A percentile compares a stretch with the other conserved stretches of the same genome.
These are phyloP conservation scores for Syzygium grande DNA, from an alignment of 345 rosid genomes.

Conservation along the genomic window DNA sequence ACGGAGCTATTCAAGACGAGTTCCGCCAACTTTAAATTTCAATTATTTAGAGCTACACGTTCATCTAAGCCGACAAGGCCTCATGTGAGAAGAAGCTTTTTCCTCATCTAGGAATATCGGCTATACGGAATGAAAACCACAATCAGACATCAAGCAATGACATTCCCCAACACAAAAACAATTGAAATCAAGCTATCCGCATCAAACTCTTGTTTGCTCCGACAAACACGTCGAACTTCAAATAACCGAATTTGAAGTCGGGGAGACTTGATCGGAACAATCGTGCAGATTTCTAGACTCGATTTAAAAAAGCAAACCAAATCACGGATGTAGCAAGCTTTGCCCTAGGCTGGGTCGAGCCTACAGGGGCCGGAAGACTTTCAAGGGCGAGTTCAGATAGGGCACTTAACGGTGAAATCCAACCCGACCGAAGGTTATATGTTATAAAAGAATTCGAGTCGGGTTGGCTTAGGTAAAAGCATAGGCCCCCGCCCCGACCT, in stretches of 20 bases:
- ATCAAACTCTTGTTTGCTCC: background rate
- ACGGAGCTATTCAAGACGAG: background rate
- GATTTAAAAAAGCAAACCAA: background rate
- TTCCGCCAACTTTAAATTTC: background rate
- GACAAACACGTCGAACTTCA: background rate
- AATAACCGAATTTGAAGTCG: background rate
- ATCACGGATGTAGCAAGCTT: background rate
- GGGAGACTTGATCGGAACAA: background rate
- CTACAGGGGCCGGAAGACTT: background rate
- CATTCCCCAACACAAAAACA: too few relatives aligned
- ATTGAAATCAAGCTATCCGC: background rate
- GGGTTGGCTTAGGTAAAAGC: background rate
- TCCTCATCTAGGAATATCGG: too few relatives aligned
- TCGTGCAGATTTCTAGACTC: background rate
- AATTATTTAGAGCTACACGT: background rate
- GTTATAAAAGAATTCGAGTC: background rate
- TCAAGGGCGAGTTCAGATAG: background rate
- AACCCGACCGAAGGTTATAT: background rate
- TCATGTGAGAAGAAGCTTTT: background rate
- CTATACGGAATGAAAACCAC: background rate
- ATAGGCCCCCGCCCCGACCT: too few relatives aligned
- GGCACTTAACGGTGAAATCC: background rate
- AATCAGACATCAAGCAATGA: background rate
- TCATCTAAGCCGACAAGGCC: background rate
- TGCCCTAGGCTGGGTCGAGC: fast-evolving